These are phyloP conservation scores for Fragaria ananassa DNA, from an alignment of 306 rosid genomes.

Conservation along the genomic window DNA sequence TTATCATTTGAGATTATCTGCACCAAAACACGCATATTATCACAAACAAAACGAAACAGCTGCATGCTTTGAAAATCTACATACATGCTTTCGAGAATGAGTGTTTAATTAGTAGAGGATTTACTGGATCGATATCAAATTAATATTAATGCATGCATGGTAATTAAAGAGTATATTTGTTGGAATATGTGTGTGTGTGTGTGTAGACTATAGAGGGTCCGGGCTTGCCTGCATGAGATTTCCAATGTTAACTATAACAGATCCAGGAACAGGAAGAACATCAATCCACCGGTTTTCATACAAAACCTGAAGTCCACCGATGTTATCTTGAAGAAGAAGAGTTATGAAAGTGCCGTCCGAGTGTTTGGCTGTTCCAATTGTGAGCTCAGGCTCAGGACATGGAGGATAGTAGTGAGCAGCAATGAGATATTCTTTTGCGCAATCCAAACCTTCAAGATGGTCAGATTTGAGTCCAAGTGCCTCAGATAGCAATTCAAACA, in stretches of 20 bases:
- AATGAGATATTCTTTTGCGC: neutral
- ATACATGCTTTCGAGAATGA: no score
- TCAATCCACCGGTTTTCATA: neutral
- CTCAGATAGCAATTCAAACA: neutral
- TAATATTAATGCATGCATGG: neutral
- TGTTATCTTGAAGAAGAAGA: neutral
- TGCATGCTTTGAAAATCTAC: neutral
- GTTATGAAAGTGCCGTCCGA: neutral
- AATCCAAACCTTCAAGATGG: neutral
- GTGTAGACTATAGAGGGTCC: neutral
- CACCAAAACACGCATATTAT: neutral
- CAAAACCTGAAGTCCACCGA: neutral
- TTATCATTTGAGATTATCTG: neutral
- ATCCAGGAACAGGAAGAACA: neutral
- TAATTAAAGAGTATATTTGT: neutral
- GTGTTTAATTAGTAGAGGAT: no score
- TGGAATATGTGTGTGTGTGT: neutral
- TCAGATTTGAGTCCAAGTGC: neutral
- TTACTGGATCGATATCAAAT: no score
- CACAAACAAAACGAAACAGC: neutral
- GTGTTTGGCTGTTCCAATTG: neutral
- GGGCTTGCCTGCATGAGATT: neutral
- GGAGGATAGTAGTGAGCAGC: neutral
- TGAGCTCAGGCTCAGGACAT: conserved; percentile 7
- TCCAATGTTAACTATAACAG: neutral